Conservation (phyloP, 306 rosid genomes). For the Sophora flavescens region DNA sequence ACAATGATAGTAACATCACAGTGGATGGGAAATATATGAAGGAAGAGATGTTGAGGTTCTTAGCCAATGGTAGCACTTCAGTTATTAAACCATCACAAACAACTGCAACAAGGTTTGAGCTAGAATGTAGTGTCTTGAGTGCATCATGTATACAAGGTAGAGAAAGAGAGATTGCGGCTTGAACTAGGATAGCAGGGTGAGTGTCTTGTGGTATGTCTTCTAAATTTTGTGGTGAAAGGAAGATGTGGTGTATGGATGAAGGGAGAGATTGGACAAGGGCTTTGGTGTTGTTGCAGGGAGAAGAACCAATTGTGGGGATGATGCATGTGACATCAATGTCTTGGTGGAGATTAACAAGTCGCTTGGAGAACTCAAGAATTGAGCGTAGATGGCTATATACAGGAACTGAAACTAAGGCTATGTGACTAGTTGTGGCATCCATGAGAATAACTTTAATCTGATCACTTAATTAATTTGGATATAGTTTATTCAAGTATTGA, state of each 20-base stretch:
- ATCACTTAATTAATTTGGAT: neutral
- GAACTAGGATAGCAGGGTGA: neutral
- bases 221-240: slow-evolving; percentile 12
- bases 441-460: neutral
- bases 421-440: slow-evolving; percentile 12
- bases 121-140: neutral
- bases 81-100: slow-evolving; percentile 33
- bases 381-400: slow-evolving; percentile 36
- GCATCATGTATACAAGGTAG: neutral
- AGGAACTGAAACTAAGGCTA: slow-evolving; percentile 30
- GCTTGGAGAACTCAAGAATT: slow-evolving; percentile 31
- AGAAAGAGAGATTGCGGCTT: neutral
- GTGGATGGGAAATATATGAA: slow-evolving; percentile 35
- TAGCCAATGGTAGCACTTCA: slow-evolving; percentile 4
- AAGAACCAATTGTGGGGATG: slow-evolving; percentile 23
- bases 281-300: slow-evolving; percentile 17
- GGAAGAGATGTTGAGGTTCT: slow-evolving; percentile 6
- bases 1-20: neutral
- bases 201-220: neutral
- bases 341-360: slow-evolving; percentile 4
- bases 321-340: slow-evolving; percentile 34
- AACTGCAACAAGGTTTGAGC: neutral
- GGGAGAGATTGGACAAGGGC: slow-evolving; percentile 32
- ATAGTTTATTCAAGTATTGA: too few relatives aligned
- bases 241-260: slow-evolving; percentile 14